Evolutionary conservation across 2,329 filamentous ascomycete species (phyloP).

Genomic region (Colletotrichum sp.): DNA sequence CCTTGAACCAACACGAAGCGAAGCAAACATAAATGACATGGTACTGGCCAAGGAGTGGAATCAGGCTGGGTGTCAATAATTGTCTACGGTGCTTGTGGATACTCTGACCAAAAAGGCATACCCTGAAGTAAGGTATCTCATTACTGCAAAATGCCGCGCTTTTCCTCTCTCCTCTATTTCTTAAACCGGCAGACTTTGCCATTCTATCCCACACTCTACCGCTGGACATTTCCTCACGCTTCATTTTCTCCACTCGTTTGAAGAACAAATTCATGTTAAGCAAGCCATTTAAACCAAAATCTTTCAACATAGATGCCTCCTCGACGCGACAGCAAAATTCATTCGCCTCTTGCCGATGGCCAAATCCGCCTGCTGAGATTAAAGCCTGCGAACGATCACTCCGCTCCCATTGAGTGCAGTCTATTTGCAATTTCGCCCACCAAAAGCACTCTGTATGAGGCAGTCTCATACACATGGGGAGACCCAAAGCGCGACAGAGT

Average conservation of each 20-base stretch:
- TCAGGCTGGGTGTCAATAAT: no score
- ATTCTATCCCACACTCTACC: no score
- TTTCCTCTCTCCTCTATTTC: no score
- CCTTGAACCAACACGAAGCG: no score
- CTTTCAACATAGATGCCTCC: background rate
- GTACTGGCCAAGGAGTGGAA: no score
- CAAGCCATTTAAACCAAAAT: background rate
- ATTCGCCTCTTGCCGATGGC: background rate
- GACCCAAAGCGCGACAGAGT: accelerated
- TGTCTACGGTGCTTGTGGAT: no score
- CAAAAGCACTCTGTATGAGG: slow-evolving; percentile 5
- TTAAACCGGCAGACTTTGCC: no score
- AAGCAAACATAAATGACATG: no score
- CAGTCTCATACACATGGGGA: background rate
- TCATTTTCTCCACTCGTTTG: background rate
- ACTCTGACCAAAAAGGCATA: no score
- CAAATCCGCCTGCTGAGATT: background rate
- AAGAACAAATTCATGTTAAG: background rate
- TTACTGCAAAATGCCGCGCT: no score
- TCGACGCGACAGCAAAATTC: background rate
- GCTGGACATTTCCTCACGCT: accelerated
- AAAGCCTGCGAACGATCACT: background rate
- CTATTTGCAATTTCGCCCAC: background rate
- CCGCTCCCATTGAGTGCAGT: background rate
- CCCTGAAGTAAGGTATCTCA: no score